A percentile compares a stretch with the other conserved stretches of the same genome.
phyloP scores from a whole-genome alignment of 768 basidiomycete genomes.

The Pulveroboletus sp. region DNA sequence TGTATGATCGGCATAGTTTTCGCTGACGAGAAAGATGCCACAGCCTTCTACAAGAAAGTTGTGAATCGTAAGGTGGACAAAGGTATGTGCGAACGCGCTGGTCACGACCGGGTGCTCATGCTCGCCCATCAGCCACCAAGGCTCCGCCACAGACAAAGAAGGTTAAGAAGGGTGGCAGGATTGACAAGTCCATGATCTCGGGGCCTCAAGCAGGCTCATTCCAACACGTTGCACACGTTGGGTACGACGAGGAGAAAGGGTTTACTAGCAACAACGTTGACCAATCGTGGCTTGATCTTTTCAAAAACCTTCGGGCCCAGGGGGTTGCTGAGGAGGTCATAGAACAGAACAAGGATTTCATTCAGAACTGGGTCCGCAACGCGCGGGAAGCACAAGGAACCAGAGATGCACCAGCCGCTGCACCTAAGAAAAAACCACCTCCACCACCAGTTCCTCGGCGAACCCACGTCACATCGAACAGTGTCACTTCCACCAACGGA shows the following conservation, averaged over 20 bases:
- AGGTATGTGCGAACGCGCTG: constrained; percentile 34
- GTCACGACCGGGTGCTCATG: constrained; percentile 2
- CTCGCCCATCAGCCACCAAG: constrained; percentile 39
- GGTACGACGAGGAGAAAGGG: constrained; percentile 81
- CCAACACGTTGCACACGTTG: constrained; percentile 92
- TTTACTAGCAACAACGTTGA: constrained; percentile 87
- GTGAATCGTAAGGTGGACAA: constrained; percentile 58
- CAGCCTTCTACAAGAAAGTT: constrained; percentile 82
- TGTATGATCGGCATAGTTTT: constrained; percentile 93
- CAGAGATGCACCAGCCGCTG: constrained; percentile 33
- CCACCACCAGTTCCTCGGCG: constrained; percentile 35
- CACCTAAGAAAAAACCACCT: constrained; percentile 44
- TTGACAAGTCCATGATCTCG: constrained; percentile 92
- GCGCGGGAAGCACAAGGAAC: constrained; percentile 39
- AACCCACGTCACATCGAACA: constrained; percentile 25
- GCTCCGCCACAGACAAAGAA: constrained; percentile 52
- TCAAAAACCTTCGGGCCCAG: constrained; percentile 56
- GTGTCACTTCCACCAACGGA: constrained; percentile 22
- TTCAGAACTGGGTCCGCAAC: constrained; percentile 71
- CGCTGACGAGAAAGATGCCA: constrained; percentile 80
- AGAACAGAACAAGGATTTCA: constrained; percentile 80
- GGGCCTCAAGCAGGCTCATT: constrained; percentile 76
- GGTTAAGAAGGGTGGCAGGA: constrained; percentile 61
- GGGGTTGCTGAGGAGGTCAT: constrained; percentile 71
- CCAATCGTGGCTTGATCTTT: constrained; percentile 77